Conservation (phyloP, 495 filamentous ascomycete genomes). For the Neurospora sp. region DNA sequence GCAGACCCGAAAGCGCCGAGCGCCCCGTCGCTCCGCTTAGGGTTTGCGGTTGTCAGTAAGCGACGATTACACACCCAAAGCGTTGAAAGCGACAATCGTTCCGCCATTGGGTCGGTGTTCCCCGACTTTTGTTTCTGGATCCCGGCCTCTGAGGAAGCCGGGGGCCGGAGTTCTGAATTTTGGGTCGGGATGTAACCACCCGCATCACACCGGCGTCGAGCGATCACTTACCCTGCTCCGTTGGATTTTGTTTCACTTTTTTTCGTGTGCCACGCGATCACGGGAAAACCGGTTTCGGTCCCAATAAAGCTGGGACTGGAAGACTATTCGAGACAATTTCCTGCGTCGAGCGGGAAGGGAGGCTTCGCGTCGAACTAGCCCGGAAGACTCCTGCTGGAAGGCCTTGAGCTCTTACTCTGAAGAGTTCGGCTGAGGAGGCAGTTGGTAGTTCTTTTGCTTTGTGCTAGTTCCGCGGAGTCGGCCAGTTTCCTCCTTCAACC, state of each 20-base stretch:
- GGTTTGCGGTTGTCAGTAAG: neutral
- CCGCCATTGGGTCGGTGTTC: neutral
- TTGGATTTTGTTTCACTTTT: neutral
- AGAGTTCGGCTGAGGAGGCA: constrained; percentile 5
- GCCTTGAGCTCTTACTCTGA: neutral
- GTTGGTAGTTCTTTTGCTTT: constrained; percentile 3
- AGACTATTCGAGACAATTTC: neutral
- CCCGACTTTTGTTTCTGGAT: neutral
- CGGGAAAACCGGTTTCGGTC: neutral
- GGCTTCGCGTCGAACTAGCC: constrained; percentile 2
- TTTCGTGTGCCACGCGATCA: neutral
- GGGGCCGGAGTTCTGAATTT: neutral
- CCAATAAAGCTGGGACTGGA: neutral
- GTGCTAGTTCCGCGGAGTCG: constrained; percentile 3
- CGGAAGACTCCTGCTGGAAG: constrained; percentile 13
- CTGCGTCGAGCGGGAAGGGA: constrained; percentile 1
- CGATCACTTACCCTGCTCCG: neutral
- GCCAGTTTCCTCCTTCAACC: neutral
- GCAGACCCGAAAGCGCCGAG: constrained; percentile 7
- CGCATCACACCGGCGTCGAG: neutral
- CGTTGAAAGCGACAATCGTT: neutral
- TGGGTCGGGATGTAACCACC: neutral
- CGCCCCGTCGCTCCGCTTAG: neutral
- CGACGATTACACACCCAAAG: neutral
- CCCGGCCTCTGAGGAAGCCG: neutral